Evolutionary conservation across 2,329 filamentous ascomycete species (phyloP), one percentile per base, ranked within the genome.

Genomic region (Phyllachora maydis): DNA sequence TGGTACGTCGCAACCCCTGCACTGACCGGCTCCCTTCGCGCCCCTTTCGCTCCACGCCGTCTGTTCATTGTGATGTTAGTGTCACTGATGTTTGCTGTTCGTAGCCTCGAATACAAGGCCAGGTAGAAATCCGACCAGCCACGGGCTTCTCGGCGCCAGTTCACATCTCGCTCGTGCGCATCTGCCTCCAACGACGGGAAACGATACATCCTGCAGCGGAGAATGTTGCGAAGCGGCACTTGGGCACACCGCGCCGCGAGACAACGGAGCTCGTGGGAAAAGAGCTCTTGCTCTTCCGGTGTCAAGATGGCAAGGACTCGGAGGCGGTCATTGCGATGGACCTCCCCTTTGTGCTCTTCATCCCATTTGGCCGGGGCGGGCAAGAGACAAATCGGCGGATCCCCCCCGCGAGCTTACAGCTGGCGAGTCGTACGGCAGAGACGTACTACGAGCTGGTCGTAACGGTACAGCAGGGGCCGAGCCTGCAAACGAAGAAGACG

Each of bases 371-470:
- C 18, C 68, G 82, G 35, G 79, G 81, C 23, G 82, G 83, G 26
- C 78, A 90, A 45, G 88, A 95, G 49, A 72, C 76, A 14, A 88
- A 83, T 35, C 61, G 82, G 35, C 67, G 83, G 35, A 83, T 95
- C 39, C 88, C 88, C 2, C 85, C 88, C 3, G 83, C 88, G 16
- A 92, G 81, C 34, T 50, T 98, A 38, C 79, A 91, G 46, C 60
- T 98, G 26, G 74, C 82, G 13, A 88, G 77, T 50, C 69, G 88
- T 39, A 92, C 79, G n/a, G 83, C 82, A 29, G 88, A 98, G 54
- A 98, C 88, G 21, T 92, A 63, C 45, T 98, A 95, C 53, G 88
- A 98, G 52, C 64, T 98, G 31, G 81, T 95, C 26, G 88, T 98
- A 24, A 91, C 76, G 24, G 75, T 98, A 12, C 85, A 95, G 42